phyloP scores from a whole-genome alignment of 345 rosid genomes.

The Eucalyptus pauciflora region DNA sequence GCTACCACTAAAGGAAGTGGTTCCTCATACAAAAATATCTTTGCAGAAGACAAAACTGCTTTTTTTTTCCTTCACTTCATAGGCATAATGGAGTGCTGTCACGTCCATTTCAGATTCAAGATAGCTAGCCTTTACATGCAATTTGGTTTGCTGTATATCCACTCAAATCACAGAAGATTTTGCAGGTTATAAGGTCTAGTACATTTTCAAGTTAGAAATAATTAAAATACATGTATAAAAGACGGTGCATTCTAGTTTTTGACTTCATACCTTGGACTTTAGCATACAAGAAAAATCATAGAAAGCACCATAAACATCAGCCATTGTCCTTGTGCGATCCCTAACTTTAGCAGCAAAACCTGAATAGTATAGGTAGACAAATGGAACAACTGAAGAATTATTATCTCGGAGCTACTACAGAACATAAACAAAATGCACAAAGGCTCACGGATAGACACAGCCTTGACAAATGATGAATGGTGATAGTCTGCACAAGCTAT shows the following conservation, averaged over 20 bases:
- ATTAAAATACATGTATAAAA: background rate
- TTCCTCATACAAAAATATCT: background rate
- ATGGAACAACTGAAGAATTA: background rate
- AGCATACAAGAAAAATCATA: slow-evolving; percentile 65
- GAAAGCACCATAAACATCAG: slow-evolving; percentile 85
- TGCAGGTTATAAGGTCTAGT: background rate
- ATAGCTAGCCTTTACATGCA: background rate
- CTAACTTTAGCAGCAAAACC: slow-evolving; percentile 89
- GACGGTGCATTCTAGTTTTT: background rate
- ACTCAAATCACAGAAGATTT: background rate
- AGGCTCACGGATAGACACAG: background rate
- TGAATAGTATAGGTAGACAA: background rate
- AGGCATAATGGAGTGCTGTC: background rate
- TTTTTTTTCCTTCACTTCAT: background rate
- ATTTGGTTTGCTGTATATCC: background rate
- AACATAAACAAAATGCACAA: background rate
- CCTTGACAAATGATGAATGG: background rate
- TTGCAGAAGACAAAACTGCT: background rate
- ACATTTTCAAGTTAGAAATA: background rate
- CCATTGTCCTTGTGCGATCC: slow-evolving; percentile 64
- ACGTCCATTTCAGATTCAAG: background rate
- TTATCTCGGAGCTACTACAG: background rate
- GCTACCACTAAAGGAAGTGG: background rate
- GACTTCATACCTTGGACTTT: slow-evolving; percentile 44
- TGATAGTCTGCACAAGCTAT: background rate